A percentile compares a stretch with the other conserved stretches of the same genome.
phyloP scores from a whole-genome alignment of 2,329 filamentous ascomycete genomes.

The Diaporthe citri region DNA sequence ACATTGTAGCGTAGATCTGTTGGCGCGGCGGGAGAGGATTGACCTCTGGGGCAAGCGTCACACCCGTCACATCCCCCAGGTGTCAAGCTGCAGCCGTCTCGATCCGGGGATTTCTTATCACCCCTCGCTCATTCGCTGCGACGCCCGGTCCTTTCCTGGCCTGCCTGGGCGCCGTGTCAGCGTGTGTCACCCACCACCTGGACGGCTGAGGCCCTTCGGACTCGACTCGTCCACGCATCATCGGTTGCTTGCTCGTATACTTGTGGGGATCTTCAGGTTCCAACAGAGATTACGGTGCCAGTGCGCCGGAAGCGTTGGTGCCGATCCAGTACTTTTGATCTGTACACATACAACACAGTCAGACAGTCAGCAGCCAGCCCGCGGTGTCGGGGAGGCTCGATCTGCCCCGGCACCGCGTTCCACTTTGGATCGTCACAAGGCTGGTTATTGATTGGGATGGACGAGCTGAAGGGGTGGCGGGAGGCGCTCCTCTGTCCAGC shows the following conservation, averaged over 20 bases:
- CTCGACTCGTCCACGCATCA: neutral
- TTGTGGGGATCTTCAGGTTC: slow-evolving; percentile 15
- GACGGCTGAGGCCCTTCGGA: neutral
- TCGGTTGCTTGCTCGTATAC: neutral
- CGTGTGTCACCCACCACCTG: neutral
- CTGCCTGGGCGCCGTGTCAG: neutral
- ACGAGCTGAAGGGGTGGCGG: slow-evolving; percentile 4
- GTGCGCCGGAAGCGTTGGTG: slow-evolving; percentile 24
- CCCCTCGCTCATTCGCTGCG: slow-evolving; percentile 31
- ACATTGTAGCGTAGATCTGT: neutral
- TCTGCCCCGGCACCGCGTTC: neutral
- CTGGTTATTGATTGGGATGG: neutral
- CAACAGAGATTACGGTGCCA: neutral
- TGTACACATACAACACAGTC: neutral
- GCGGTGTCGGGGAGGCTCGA: slow-evolving; percentile 8
- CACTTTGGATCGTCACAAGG: slow-evolving; percentile 26
- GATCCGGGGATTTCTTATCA: slow-evolving; percentile 38
- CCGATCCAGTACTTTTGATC: neutral
- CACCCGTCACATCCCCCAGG: slow-evolving; percentile 22
- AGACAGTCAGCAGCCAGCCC: slow-evolving; percentile 1
- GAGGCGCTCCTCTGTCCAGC: slow-evolving; percentile 2
- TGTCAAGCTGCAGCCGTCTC: slow-evolving; percentile 33
- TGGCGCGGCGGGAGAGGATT: neutral
- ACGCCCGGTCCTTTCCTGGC: neutral
- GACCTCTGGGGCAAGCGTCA: slow-evolving; percentile 13